Evolutionary conservation across 768 basidiomycete genomes (phyloP).

Genomic region (Pleurotus citrinopileatus): DNA sequence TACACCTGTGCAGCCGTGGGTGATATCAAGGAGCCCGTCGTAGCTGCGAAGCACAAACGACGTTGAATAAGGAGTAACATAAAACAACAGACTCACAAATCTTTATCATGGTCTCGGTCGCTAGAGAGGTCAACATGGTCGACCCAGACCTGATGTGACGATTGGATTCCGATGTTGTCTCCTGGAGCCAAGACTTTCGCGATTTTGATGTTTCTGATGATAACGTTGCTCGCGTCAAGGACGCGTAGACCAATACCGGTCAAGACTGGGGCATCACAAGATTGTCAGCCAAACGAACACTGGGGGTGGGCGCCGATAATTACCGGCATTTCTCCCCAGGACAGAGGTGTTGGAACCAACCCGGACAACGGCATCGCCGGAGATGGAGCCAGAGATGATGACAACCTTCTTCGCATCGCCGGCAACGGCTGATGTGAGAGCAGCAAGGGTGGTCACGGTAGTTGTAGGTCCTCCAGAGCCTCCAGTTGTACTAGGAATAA

Average conservation of each 20-base stretch:
- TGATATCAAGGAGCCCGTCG: constrained; percentile 43
- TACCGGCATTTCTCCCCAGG: constrained; percentile 36
- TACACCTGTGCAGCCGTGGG: constrained; percentile 40
- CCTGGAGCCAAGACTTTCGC: constrained; percentile 46
- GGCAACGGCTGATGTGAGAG: constrained; percentile 37
- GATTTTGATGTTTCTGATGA: constrained; percentile 48
- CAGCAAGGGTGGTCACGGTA: constrained; percentile 39
- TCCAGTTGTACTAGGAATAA: constrained; percentile 35
- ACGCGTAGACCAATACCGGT: constrained; percentile 44
- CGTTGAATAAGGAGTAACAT: not conserved
- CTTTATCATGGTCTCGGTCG: constrained; percentile 42
- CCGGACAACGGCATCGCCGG: constrained; percentile 39
- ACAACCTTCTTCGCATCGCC: constrained; percentile 42
- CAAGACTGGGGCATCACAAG: constrained; percentile 28
- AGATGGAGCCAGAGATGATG: constrained; percentile 41
- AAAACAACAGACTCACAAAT: constrained; percentile 23
- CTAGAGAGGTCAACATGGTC: constrained; percentile 44
- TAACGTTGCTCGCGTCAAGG: constrained; percentile 38
- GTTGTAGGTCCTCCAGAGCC: constrained; percentile 41
- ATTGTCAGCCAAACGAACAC: not conserved
- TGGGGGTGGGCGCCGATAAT: constrained; percentile 11
- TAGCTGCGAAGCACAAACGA: constrained; percentile 27
- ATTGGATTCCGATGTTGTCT: constrained; percentile 43
- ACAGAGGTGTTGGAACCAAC: constrained; percentile 44
- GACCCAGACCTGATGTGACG: constrained; percentile 37